A percentile compares a stretch with the other conserved stretches of the same genome.
These are phyloP conservation scores for Colletotrichum shisoi DNA, from an alignment of 2,329 filamentous ascomycete genomes.

Conservation along the genomic window DNA sequence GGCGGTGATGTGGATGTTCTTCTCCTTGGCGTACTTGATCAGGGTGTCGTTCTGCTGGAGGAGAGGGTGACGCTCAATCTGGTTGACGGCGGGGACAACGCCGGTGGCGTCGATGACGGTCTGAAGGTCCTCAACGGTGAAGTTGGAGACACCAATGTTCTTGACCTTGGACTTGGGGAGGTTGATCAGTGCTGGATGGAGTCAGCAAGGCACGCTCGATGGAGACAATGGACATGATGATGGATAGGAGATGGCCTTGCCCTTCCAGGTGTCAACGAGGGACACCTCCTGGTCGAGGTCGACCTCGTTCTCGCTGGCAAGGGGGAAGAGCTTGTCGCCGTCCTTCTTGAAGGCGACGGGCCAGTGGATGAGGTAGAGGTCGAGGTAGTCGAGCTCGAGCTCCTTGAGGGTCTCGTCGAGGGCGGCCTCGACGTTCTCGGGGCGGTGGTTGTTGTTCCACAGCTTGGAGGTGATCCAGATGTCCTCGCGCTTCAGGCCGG, in stretches of 20 bases:
- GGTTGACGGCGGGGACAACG: slow-evolving; percentile 69
- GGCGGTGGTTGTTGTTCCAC: slow-evolving; percentile 69
- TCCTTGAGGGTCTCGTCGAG: slow-evolving; percentile 64
- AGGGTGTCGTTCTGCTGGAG: slow-evolving; percentile 65
- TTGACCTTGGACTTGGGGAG: slow-evolving; percentile 68
- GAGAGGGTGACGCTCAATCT: slow-evolving; percentile 73
- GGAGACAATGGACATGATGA: neutral
- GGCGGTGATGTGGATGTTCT: slow-evolving; percentile 71
- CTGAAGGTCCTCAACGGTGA: slow-evolving; percentile 64
- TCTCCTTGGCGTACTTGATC: slow-evolving; percentile 66
- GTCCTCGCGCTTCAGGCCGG: slow-evolving; percentile 64
- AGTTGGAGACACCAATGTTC: slow-evolving; percentile 78
- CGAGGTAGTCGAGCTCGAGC: slow-evolving; percentile 65
- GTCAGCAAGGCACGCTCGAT: slow-evolving; percentile 2
- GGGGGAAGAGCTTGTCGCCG: slow-evolving; percentile 56
- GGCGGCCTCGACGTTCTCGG: slow-evolving; percentile 65
- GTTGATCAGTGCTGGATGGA: slow-evolving; percentile 56
- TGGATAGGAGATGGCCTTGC: slow-evolving; percentile 36
- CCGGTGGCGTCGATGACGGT: slow-evolving; percentile 65
- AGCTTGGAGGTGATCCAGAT: slow-evolving; percentile 75
- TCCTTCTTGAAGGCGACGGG: slow-evolving; percentile 57
- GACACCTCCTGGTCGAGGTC: slow-evolving; percentile 56
- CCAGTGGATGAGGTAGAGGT: slow-evolving; percentile 72
- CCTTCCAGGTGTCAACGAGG: slow-evolving; percentile 56
- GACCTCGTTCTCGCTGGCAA: slow-evolving; percentile 46